Evolutionary conservation across 495 filamentous ascomycete species (phyloP).

Genomic region (Aspergillus asperescens): DNA sequence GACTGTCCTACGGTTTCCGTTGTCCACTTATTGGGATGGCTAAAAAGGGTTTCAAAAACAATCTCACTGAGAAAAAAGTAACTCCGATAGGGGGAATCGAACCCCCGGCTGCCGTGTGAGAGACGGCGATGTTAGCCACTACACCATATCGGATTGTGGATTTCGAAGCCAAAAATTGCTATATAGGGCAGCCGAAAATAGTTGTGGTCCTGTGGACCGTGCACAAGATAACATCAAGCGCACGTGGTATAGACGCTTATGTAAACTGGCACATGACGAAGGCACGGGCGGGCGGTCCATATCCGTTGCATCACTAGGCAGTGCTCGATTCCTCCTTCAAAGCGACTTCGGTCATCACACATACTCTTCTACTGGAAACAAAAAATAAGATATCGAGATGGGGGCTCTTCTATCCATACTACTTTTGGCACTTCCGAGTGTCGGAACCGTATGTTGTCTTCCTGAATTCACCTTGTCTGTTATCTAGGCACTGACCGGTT

Average conservation of each 20-base stretch:
- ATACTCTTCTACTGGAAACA: neutral
- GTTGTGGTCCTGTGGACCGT: too few relatives aligned
- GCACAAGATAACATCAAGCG: too few relatives aligned
- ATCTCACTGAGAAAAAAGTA: neutral
- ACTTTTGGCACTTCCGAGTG: conserved; percentile 77
- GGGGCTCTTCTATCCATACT: conserved; percentile 88
- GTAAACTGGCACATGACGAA: too few relatives aligned
- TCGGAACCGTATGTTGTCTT: conserved; percentile 66
- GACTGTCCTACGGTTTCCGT: too few relatives aligned
- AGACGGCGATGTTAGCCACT: conserved; percentile 41
- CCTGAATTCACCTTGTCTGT: neutral
- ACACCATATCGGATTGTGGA: conserved; percentile 38
- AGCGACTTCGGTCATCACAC: neutral
- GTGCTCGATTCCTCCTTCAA: too few relatives aligned
- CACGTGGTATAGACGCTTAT: too few relatives aligned
- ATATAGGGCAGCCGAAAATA: too few relatives aligned
- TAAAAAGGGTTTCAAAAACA: neutral
- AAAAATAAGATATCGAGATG: conserved; percentile 43
- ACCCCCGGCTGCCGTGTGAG: conserved; percentile 37
- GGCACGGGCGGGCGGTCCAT: too few relatives aligned
- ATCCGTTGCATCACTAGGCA: too few relatives aligned
- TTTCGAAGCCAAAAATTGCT: too few relatives aligned
- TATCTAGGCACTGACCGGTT: conserved; percentile 18
- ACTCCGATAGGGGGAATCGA: conserved; percentile 32
- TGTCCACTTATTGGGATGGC: too few relatives aligned